phyloP scores from a whole-genome alignment of 805 yeast genomes.

The Deakozyma indianensis region DNA sequence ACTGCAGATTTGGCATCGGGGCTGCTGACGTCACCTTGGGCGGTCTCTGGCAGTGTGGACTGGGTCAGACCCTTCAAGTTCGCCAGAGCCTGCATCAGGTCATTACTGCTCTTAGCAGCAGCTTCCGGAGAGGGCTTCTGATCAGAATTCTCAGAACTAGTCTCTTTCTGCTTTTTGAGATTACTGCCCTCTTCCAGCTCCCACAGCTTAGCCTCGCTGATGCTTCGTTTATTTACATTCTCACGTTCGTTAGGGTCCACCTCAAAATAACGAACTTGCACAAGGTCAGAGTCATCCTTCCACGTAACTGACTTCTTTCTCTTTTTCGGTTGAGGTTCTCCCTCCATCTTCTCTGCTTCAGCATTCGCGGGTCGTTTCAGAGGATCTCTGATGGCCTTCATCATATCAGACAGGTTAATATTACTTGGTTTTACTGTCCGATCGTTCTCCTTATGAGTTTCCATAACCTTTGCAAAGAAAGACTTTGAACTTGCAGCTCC shows the following conservation, averaged over 20 bases:
- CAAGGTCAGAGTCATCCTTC: conserved; percentile 19
- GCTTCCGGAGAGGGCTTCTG: conserved; percentile 9
- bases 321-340: conserved; percentile 3
- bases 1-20: background rate
- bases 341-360: background rate
- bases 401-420: background rate
- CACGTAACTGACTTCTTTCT: conserved; percentile 19
- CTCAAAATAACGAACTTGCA: conserved; percentile 18
- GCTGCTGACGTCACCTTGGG: too few species aligned
- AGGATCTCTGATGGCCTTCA: background rate
- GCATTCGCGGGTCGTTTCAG: background rate
- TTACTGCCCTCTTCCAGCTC: conserved; percentile 7
- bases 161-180: conserved; percentile 10
- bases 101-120: background rate
- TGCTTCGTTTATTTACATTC: conserved; percentile 1
- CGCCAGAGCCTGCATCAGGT: background rate
- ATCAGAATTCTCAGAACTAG: background rate
- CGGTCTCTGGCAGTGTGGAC: background rate
- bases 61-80: background rate
- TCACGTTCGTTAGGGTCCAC: conserved; percentile 11
- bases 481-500: conserved; percentile 4
- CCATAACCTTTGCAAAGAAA: conserved; percentile 2
- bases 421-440: background rate
- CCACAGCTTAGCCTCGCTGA: conserved; percentile 2
- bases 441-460: background rate